Conservation (phyloP, 2,329 filamentous ascomycete species). For the Ramichloridium luteum region DNA sequence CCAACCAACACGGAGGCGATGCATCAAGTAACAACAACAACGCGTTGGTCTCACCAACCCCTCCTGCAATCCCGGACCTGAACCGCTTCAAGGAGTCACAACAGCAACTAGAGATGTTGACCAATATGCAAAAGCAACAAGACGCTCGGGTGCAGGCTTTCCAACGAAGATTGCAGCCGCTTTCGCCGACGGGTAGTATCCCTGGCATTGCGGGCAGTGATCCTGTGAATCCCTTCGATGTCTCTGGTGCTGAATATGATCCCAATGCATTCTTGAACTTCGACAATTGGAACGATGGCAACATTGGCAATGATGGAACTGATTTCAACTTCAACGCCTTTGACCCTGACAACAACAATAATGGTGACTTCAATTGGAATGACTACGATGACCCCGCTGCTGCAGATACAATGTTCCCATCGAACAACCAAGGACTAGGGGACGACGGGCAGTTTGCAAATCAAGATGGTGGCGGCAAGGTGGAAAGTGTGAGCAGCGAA, state of each 20-base stretch:
- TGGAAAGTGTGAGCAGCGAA: slow-evolving; percentile 32
- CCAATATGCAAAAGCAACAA: slow-evolving; percentile 68
- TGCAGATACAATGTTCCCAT: not conserved
- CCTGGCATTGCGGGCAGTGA: slow-evolving; percentile 46
- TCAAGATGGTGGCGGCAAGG: slow-evolving; percentile 18
- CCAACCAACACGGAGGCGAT: slow-evolving; percentile 30
- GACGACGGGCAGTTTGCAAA: not conserved
- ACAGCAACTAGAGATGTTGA: slow-evolving; percentile 65
- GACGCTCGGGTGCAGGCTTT: slow-evolving; percentile 64
- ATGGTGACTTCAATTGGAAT: not conserved
- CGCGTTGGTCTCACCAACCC: slow-evolving; percentile 43
- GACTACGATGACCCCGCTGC: not conserved
- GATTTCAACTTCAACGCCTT: slow-evolving; percentile 4
- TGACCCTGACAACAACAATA: slow-evolving; percentile 7
- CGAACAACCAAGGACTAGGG: not conserved
- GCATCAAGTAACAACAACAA: slow-evolving; percentile 36
- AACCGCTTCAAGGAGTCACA: slow-evolving; percentile 56
- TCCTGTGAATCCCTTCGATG: slow-evolving; percentile 23
- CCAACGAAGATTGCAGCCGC: slow-evolving; percentile 59
- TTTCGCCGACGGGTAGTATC: slow-evolving; percentile 68
- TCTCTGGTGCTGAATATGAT: slow-evolving; percentile 36
- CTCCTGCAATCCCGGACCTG: slow-evolving; percentile 45
- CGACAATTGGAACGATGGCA: slow-evolving; percentile 16
- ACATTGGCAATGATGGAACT: slow-evolving; percentile 2
- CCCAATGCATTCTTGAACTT: slow-evolving; percentile 47